phyloP scores from a whole-genome alignment of 208 protist species.

The Naegleria fowleri region DNA sequence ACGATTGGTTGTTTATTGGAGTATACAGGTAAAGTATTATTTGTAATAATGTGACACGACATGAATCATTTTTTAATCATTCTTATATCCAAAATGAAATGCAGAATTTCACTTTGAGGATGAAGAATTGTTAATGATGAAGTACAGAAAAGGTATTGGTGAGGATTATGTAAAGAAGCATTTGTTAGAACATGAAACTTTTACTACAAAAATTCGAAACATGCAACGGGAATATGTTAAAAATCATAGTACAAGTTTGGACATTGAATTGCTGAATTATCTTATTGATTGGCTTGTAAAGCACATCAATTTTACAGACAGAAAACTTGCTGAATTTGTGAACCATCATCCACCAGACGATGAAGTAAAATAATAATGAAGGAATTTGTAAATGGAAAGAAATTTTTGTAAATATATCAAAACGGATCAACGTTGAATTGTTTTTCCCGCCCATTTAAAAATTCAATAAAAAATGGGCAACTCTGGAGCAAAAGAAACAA shows the following conservation, averaged over 20 bases:
- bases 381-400: neutral
- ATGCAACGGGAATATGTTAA: neutral
- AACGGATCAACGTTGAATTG: too few relatives aligned
- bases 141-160: neutral
- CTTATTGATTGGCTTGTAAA: neutral
- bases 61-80: too few relatives aligned
- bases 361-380: neutral
- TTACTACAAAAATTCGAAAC: neutral
- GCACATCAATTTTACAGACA: conserved; percentile 12
- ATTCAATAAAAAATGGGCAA: too few relatives aligned
- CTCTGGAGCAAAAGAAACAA: too few relatives aligned
- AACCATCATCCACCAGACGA: neutral
- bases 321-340: neutral
- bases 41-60: too few relatives aligned
- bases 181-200: neutral
- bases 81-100: too few relatives aligned
- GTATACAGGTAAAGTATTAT: neutral
- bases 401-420: too few relatives aligned
- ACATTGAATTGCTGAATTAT: conserved; percentile 14
- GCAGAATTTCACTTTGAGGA: neutral
- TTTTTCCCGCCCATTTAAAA: too few relatives aligned
- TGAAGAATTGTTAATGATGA: neutral
- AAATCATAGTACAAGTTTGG: neutral
- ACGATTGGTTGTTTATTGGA: neutral
- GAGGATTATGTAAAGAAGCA: neutral